A percentile compares a stretch with the other conserved stretches of the same genome.
These are phyloP conservation scores for Leccinellum luteum DNA, from an alignment of 768 basidiomycete genomes.

Conservation along the genomic window DNA sequence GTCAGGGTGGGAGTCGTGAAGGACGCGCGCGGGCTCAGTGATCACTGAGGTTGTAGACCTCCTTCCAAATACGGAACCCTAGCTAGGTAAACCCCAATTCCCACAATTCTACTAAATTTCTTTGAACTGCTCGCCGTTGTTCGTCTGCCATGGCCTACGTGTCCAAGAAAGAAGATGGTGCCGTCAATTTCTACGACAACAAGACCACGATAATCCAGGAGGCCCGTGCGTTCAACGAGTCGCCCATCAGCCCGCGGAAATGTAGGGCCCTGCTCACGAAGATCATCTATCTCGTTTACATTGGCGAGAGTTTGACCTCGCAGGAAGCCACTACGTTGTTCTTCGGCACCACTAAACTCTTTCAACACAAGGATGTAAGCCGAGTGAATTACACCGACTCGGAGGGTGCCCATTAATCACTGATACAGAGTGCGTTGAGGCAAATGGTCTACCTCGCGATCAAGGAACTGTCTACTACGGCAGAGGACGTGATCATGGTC, in stretches of 20 bases:
- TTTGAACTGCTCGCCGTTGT: too few species aligned
- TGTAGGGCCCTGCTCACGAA: conserved; percentile 94
- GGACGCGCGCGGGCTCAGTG: too few species aligned
- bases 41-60: too few species aligned
- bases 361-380: conserved; percentile 98
- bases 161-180: conserved; percentile 97
- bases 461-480: conserved; percentile 93
- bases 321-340: conserved; percentile 98
- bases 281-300: conserved; percentile 94
- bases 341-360: conserved; percentile 98
- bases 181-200: conserved; percentile 90
- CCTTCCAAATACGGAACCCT: background rate
- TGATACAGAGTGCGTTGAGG: conserved; percentile 78
- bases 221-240: conserved; percentile 98
- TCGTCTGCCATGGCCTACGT: conserved; percentile 69
- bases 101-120: too few species aligned
- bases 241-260: conserved; percentile 96
- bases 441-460: conserved; percentile 99
- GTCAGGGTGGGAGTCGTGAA: too few species aligned
- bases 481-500: conserved; percentile 99
- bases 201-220: conserved; percentile 98
- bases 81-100: background rate
- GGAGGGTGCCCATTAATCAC: conserved; percentile 6
- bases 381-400: background rate
- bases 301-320: conserved; percentile 90